Conservation (phyloP, 106 monocot genomes). For the Triglochin maritima region DNA sequence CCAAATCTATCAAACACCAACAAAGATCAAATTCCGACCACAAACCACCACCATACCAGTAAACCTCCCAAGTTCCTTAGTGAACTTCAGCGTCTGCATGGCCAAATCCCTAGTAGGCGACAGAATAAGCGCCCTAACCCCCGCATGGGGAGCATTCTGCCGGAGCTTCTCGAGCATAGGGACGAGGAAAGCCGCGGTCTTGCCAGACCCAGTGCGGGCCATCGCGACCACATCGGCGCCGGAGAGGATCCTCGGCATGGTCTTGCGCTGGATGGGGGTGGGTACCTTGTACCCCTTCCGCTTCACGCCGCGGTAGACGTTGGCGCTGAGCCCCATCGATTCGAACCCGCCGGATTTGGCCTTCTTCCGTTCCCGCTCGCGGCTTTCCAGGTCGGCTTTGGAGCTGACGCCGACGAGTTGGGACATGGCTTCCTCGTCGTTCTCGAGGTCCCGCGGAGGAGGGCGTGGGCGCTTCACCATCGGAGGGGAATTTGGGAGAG, state of each 20-base stretch:
- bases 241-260: slow-evolving; percentile 79
- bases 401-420: slow-evolving; percentile 28
- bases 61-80: slow-evolving; percentile 77
- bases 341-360: slow-evolving; percentile 84
- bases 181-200: slow-evolving; percentile 86
- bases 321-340: slow-evolving; percentile 55
- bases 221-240: slow-evolving; percentile 88
- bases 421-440: slow-evolving; percentile 8
- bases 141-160: slow-evolving; percentile 50
- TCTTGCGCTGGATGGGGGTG: slow-evolving; percentile 86
- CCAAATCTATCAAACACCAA: no score
- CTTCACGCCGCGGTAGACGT: slow-evolving; percentile 58
- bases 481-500: neutral
- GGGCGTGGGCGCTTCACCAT: slow-evolving; percentile 6
- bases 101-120: slow-evolving; percentile 92
- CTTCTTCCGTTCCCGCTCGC: slow-evolving; percentile 41
- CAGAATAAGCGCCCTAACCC: slow-evolving; percentile 70
- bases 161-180: slow-evolving; percentile 83
- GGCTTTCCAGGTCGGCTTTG: slow-evolving; percentile 24
- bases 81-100: slow-evolving; percentile 81
- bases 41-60: slow-evolving; percentile 38
- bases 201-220: slow-evolving; percentile 92
- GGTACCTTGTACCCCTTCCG: slow-evolving; percentile 86
- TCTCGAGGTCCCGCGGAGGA: neutral
- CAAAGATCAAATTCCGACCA: no score